Conservation (phyloP, 768 basidiomycete species). For the Tephrocybe sp. region DNA sequence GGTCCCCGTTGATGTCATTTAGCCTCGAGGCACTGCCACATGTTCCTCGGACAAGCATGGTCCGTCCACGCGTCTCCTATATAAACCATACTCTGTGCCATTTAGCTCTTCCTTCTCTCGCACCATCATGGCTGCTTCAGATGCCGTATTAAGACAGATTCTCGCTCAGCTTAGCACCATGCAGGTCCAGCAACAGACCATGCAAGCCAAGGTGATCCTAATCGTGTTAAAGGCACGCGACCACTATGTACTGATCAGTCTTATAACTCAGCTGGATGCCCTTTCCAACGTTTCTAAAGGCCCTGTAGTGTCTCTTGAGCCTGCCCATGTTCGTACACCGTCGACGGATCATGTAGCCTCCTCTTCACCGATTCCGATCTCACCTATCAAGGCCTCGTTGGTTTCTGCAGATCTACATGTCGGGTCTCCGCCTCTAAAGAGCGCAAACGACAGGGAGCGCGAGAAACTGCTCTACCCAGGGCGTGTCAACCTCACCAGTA, state of each 20-base stretch:
- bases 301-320: conserved; percentile 25
- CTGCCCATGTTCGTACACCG: conserved; percentile 23
- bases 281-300: conserved; percentile 25
- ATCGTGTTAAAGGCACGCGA: background rate
- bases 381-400: conserved; percentile 19
- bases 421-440: conserved; percentile 16
- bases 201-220: conserved; percentile 69
- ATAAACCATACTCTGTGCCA: too few relatives aligned
- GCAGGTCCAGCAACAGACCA: conserved; percentile 70
- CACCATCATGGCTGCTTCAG: conserved; percentile 38
- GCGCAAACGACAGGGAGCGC: conserved; percentile 54
- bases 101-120: too few relatives aligned
- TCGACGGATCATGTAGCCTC: conserved; percentile 6
- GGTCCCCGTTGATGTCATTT: too few relatives aligned
- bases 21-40: too few relatives aligned
- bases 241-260: background rate
- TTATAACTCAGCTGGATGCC: conserved; percentile 46
- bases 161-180: conserved; percentile 67
- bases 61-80: too few relatives aligned
- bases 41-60: too few relatives aligned
- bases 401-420: conserved; percentile 24
- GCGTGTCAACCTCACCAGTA: conserved; percentile 81
- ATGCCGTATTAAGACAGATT: conserved; percentile 70
- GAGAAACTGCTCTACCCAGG: conserved; percentile 79
- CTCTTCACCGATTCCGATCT: conserved; percentile 2